Evolutionary conservation across 768 basidiomycete genomes (phyloP), one percentile per base, ranked within the genome.

Genomic region (Tubosaeta sp.): DNA sequence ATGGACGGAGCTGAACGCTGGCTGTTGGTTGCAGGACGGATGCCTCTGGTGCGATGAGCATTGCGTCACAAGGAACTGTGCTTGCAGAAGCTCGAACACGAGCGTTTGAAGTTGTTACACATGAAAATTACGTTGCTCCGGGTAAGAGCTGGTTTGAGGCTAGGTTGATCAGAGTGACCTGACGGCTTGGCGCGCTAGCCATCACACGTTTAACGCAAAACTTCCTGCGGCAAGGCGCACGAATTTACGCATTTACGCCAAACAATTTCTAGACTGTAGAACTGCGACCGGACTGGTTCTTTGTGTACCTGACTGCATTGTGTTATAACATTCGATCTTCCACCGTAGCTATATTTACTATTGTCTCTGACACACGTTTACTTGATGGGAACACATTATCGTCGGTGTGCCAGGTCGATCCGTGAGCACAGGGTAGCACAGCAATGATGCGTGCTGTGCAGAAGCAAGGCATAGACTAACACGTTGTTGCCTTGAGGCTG

Each of bases 91-190:
- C 84, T n/a, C 76, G 78, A 38, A 91, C 93, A 25, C 74, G 79
- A 44, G 66, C 84, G 3, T 95, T 97, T 69, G 87, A 92, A 46
- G 91, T 93, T 50, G 75, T 88, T 31, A 74, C 85, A 16, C 80
- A 85, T 62, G 72, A 77, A 52, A 77, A 84, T 61, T 97, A 95
- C 70, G 75, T 80, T 55, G 91, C 89, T 46, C 86, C 85, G 54
- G 80, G 93, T 94, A 70, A 71, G 89, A 70, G 26, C 53, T 53
- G 53, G 46, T 58, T 56, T 48, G 49, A 60, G 59, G 49, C 65
- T 54, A 46, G 50, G 26, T 27, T 68, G 60, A 61, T 39, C 39
- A 37, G 17, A 46, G 44, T 37, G 26, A 47, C 45, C 51, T 48
- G 51, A 59, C 57, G 59, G 53, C 46, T 55, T 49, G 52, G 27